These are phyloP conservation scores for Ogataea henricii DNA, from an alignment of 805 yeast species.

Conservation along the genomic window DNA sequence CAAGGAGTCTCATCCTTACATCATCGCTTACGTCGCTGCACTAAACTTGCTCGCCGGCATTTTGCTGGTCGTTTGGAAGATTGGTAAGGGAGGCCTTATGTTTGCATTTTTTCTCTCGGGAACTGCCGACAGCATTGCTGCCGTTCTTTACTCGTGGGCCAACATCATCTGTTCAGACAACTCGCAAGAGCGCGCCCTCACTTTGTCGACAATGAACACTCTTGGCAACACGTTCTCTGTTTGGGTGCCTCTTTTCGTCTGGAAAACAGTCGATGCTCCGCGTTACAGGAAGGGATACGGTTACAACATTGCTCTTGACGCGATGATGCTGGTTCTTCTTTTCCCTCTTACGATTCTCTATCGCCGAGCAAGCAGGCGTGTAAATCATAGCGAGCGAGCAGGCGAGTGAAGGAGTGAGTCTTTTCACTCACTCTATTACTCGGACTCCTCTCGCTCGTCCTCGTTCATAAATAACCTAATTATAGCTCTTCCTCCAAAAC, in stretches of 20 bases:
- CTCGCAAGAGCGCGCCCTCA: slow-evolving; percentile 21
- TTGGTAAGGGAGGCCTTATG: slow-evolving; percentile 18
- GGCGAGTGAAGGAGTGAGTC: no score
- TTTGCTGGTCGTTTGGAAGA: slow-evolving; percentile 25
- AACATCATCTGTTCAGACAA: slow-evolving; percentile 16
- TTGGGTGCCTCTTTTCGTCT: slow-evolving; percentile 7
- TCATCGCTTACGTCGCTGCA: slow-evolving; percentile 11
- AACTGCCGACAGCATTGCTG: slow-evolving; percentile 18
- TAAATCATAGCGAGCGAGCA: no score
- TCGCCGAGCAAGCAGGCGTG: no score
- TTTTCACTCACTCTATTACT: no score
- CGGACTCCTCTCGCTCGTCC: no score
- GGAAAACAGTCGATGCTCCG: slow-evolving; percentile 9
- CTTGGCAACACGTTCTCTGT: slow-evolving; percentile 6
- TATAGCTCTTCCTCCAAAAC: not conserved
- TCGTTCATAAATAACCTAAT: not conserved
- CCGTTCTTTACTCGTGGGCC: slow-evolving; percentile 23
- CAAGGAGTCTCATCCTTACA: slow-evolving; percentile 29
- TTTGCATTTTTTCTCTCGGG: slow-evolving; percentile 25
- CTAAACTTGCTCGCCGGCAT: slow-evolving; percentile 3
- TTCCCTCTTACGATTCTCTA: not conserved
- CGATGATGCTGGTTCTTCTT: slow-evolving; percentile 6
- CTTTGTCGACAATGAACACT: slow-evolving; percentile 15
- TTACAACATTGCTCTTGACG: slow-evolving; percentile 4
- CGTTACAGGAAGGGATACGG: slow-evolving; percentile 7